Percentiles rank a stretch among this genome's conserved stretches.
These are phyloP conservation scores for Coccomyxa sp. DNA, from an alignment of 139 green algal species.

Conservation along the genomic window DNA sequence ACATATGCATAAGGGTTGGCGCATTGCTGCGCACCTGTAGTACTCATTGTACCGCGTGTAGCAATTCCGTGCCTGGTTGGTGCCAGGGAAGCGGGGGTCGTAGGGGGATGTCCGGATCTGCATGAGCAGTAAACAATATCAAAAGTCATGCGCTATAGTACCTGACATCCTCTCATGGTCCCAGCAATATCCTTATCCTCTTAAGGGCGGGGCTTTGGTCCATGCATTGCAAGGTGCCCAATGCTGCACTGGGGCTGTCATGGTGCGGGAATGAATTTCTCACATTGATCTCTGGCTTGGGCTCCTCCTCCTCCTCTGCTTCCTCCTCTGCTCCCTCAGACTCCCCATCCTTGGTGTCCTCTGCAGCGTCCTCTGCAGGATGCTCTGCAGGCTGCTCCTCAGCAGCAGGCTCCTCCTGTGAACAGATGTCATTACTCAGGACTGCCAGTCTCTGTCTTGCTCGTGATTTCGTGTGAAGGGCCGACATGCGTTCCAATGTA, in stretches of 20 bases:
- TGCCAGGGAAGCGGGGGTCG: constrained; percentile 85
- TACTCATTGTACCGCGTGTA: constrained; percentile 93
- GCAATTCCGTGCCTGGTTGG: constrained; percentile 87
- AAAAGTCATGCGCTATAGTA: not conserved
- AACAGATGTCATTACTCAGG: not conserved
- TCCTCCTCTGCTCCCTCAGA: not conserved
- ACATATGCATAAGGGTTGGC: too few species aligned
- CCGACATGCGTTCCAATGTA: too few species aligned
- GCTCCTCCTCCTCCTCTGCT: not conserved
- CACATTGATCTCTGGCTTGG: not conserved
- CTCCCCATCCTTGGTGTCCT: not conserved
- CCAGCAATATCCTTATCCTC: too few species aligned
- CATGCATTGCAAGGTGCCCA: too few species aligned
- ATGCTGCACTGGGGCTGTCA: too few species aligned
- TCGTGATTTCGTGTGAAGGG: too few species aligned
- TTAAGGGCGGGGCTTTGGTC: too few species aligned
- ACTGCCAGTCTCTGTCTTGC: too few species aligned
- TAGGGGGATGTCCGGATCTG: constrained; percentile 70
- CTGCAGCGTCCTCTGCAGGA: not conserved
- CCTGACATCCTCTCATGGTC: too few species aligned
- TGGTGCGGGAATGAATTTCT: too few species aligned
- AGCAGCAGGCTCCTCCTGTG: not conserved
- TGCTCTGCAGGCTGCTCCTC: not conserved
- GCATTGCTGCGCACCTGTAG: constrained; percentile 75
- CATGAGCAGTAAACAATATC: not conserved